Conservation (phyloP, 441 rosid species). For the Aquilaria agallochum region DNA sequence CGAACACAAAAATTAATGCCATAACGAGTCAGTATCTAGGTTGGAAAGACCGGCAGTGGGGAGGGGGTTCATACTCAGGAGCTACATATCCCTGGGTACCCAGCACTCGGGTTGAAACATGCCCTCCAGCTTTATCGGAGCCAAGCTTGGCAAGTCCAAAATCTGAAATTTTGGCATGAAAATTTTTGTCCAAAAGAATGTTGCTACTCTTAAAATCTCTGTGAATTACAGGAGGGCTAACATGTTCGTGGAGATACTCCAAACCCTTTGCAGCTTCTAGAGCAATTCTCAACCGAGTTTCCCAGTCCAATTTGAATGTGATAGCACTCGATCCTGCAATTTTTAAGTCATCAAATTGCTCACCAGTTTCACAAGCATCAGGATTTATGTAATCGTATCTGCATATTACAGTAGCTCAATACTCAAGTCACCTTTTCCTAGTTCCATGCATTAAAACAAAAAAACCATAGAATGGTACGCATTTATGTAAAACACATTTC, state of each 20-base stretch:
- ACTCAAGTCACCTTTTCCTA: too few relatives aligned
- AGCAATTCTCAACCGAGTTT: constrained; percentile 65
- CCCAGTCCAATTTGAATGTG: constrained; percentile 63
- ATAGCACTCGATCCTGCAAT: constrained; percentile 50
- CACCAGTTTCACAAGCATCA: too few relatives aligned
- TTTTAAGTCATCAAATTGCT: constrained; percentile 6
- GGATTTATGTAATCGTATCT: too few relatives aligned
- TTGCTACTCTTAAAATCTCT: constrained; percentile 80
- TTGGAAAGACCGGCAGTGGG: not conserved
- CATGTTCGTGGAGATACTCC: constrained; percentile 71
- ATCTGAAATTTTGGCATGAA: constrained; percentile 71
- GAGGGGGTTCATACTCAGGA: constrained; percentile 47
- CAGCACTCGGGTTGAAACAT: constrained; percentile 80
- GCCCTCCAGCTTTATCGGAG: constrained; percentile 90
- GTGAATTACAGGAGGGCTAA: constrained; percentile 70
- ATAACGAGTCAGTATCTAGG: not conserved
- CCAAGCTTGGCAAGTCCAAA: constrained; percentile 81
- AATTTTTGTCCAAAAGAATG: constrained; percentile 53
- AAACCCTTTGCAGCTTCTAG: constrained; percentile 74
- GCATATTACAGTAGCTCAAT: too few relatives aligned
- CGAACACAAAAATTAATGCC: not conserved
- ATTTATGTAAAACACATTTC: too few relatives aligned
- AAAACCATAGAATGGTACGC: too few relatives aligned
- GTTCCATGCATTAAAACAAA: too few relatives aligned
- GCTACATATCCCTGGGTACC: constrained; percentile 82